These are phyloP conservation scores for Trifolium repens DNA, from an alignment of 306 rosid species.

Conservation along the genomic window DNA sequence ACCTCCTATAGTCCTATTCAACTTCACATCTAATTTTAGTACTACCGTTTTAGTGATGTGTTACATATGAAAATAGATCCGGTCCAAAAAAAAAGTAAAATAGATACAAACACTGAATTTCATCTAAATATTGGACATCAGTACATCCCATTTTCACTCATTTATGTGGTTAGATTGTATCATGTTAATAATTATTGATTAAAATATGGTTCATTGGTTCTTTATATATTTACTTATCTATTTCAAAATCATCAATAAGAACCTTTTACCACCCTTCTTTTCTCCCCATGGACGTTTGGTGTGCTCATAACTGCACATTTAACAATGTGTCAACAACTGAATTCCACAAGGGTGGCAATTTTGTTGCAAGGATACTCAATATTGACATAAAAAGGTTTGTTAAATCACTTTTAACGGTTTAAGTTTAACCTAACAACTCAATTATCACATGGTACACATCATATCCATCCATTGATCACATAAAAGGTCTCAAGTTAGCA, in stretches of 20 bases:
- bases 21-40: neutral
- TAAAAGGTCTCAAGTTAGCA: neutral
- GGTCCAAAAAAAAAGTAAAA: neutral
- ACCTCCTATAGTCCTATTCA: neutral
- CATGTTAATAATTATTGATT: constrained; percentile 9
- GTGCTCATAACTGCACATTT: constrained; percentile 5
- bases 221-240: constrained; percentile 11
- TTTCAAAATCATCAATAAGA: constrained; percentile 9
- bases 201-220: neutral
- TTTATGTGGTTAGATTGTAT: constrained; percentile 12
- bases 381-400: neutral
- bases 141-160: neutral
- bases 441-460: constrained; percentile 1
- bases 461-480: constrained; percentile 20
- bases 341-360: neutral
- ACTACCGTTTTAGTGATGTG: neutral
- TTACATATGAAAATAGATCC: neutral
- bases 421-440: neutral
- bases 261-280: constrained; percentile 32
- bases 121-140: neutral
- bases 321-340: constrained; percentile 13
- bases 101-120: neutral
- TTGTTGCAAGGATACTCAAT: constrained; percentile 3
- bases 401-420: neutral
- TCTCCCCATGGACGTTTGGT: constrained; percentile 22